These are phyloP conservation scores for Globisporangium irregulare DNA, from an alignment of 352 stramenopile genomes.

Conservation along the genomic window DNA sequence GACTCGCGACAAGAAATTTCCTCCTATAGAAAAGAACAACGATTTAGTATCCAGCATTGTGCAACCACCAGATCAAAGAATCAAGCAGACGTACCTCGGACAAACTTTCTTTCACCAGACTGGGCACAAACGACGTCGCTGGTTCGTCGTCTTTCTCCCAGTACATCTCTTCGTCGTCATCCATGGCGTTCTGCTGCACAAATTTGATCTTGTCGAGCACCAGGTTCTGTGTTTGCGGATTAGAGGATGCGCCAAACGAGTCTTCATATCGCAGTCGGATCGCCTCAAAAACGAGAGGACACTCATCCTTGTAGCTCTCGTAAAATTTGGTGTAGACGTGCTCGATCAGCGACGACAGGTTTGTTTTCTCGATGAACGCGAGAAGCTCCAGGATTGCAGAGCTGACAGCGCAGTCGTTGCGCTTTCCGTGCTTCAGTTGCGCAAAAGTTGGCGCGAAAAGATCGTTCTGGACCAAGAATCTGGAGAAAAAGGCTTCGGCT, in stretches of 20 bases:
- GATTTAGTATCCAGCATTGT: neutral
- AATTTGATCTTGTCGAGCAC: conserved; percentile 46
- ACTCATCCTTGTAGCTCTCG: conserved; percentile 63
- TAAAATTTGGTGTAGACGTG: conserved; percentile 84
- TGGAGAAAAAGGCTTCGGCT: conserved; percentile 79
- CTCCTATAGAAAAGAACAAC: conserved; percentile 22
- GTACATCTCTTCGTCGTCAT: conserved; percentile 78
- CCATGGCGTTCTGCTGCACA: conserved; percentile 48
- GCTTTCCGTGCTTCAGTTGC: conserved; percentile 46
- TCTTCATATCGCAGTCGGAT: conserved; percentile 59
- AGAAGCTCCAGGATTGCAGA: conserved; percentile 77
- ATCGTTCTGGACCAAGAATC: conserved; percentile 76
- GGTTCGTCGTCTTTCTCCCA: conserved; percentile 71
- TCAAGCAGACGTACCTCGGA: conserved; percentile 38
- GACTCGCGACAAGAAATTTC: conserved; percentile 41
- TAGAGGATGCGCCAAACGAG: conserved; percentile 32
- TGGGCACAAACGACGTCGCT: conserved; percentile 30
- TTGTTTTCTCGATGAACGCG: conserved; percentile 75
- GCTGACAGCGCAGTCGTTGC: conserved; percentile 55
- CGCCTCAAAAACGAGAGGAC: conserved; percentile 68
- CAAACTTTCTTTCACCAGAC: conserved; percentile 35
- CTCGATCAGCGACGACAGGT: conserved; percentile 66
- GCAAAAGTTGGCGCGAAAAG: conserved; percentile 57
- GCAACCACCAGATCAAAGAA: neutral
- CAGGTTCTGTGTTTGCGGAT: conserved; percentile 15